Percentiles rank a stretch among this genome's conserved stretches.
These are phyloP conservation scores for Ambrosia artemisiifolia DNA, from an alignment of 129 eudicot genomes.

Conservation along the genomic window DNA sequence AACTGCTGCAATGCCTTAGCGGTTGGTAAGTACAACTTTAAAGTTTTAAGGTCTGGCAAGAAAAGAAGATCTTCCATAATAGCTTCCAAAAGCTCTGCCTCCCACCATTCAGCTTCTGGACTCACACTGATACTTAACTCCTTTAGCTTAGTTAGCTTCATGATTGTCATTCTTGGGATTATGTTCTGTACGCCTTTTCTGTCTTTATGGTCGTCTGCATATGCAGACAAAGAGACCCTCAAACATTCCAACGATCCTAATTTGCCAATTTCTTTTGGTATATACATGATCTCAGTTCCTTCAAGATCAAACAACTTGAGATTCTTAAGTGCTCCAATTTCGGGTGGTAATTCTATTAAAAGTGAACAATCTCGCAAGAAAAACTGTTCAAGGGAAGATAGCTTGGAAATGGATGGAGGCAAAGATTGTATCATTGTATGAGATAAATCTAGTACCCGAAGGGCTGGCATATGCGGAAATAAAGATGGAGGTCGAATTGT, in stretches of 20 bases:
- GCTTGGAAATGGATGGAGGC: conserved; percentile 32
- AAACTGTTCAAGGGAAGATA: conserved; percentile 16
- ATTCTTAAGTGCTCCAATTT: conserved; percentile 27
- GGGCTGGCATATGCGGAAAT: conserved; percentile 16
- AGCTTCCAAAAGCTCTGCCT: conserved; percentile 20
- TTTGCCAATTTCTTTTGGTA: conserved; percentile 27
- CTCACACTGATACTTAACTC: conserved; percentile 34
- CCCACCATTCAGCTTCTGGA: conserved; percentile 35
- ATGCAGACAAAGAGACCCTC: conserved; percentile 25
- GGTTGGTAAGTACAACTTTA: conserved; percentile 35
- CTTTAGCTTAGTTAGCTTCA: conserved; percentile 27
- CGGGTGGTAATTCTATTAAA: conserved; percentile 26
- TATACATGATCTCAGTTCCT: conserved; percentile 33
- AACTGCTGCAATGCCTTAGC: conserved; percentile 20
- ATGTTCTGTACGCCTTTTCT: not conserved
- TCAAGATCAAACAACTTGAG: conserved; percentile 39
- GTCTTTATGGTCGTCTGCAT: conserved; percentile 18
- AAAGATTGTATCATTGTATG: conserved; percentile 28
- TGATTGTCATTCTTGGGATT: conserved; percentile 27
- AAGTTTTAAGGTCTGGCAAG: conserved; percentile 21
- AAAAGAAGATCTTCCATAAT: conserved; percentile 20
- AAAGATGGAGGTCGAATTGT: conserved; percentile 18
- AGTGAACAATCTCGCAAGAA: conserved; percentile 26
- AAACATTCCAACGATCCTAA: conserved; percentile 13
- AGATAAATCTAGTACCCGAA: conserved; percentile 33